phyloP scores from a whole-genome alignment of 768 basidiomycete species.

The Boletus insuetus region DNA sequence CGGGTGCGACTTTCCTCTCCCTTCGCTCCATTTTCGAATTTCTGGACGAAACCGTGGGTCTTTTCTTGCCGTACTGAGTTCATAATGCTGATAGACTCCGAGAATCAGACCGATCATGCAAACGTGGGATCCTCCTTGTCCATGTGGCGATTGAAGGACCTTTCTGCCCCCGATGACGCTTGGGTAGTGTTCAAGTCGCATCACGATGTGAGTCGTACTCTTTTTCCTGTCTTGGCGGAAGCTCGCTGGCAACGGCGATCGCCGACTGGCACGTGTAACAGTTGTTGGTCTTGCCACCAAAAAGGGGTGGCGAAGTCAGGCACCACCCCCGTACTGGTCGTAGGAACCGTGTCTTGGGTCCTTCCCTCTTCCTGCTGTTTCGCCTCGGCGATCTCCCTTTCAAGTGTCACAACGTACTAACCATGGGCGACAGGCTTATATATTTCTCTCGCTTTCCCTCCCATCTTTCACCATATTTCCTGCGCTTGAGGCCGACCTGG shows the following conservation, averaged over 20 bases:
- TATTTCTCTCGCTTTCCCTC: constrained; percentile 51
- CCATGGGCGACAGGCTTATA: constrained; percentile 45
- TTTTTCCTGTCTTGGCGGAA: background rate
- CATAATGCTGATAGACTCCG: constrained; percentile 6
- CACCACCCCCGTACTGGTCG: constrained; percentile 15
- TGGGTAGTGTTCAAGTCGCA: constrained; percentile 62
- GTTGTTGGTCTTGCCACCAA: background rate
- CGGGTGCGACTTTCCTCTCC: constrained; percentile 20
- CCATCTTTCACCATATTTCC: constrained; percentile 46
- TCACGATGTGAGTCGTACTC: constrained; percentile 49
- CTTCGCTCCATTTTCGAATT: constrained; percentile 26
- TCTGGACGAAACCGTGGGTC: constrained; percentile 21
- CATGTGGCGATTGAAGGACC: constrained; percentile 48
- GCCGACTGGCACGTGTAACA: background rate
- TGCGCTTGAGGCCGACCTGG: constrained; percentile 61
- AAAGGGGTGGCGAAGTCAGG: constrained; percentile 16
- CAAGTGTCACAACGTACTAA: constrained; percentile 13
- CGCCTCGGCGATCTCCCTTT: constrained; percentile 19
- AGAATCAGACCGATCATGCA: constrained; percentile 11
- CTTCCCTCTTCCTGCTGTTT: background rate
- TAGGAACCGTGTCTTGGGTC: background rate
- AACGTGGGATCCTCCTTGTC: constrained; percentile 34
- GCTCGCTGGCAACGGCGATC: background rate
- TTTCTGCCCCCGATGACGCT: constrained; percentile 35
- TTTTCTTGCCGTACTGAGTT: background rate